Percentiles rank a stretch among this genome's conserved stretches.
Conservation (phyloP, 192 early-diverging fungal species). For the Podila horticola region DNA sequence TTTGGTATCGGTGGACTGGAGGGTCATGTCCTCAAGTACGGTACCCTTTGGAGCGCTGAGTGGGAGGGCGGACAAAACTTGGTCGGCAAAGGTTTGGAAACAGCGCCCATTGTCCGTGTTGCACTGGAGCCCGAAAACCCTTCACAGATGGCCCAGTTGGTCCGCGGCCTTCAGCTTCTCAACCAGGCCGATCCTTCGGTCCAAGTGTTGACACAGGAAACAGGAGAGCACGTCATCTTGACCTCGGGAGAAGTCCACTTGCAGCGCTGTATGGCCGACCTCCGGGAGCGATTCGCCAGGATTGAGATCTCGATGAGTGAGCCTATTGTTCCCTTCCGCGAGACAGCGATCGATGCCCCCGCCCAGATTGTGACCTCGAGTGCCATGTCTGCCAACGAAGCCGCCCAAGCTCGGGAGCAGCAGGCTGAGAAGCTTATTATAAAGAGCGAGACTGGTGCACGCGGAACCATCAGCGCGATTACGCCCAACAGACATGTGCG, state of each 20-base stretch:
- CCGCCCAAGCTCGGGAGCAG: constrained; percentile 30
- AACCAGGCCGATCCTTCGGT: constrained; percentile 97
- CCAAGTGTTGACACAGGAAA: constrained; percentile 90
- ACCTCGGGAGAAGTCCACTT: constrained; percentile 96
- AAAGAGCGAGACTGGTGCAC: constrained; percentile 57
- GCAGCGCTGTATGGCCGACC: constrained; percentile 90
- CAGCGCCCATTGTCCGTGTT: constrained; percentile 94
- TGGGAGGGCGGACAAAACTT: constrained; percentile 77
- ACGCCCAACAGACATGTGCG: constrained; percentile 70
- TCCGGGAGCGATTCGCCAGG: constrained; percentile 93
- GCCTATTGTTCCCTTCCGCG: constrained; percentile 97
- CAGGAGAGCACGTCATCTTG: constrained; percentile 96
- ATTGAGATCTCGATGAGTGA: constrained; percentile 94
- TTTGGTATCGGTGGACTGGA: constrained; percentile 93
- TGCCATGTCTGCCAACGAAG: constrained; percentile 35
- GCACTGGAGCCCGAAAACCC: constrained; percentile 95
- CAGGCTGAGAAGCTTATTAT: constrained; percentile 55
- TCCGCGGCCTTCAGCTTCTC: constrained; percentile 86
- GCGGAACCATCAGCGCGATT: constrained; percentile 68
- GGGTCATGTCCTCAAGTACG: constrained; percentile 94
- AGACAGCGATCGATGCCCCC: constrained; percentile 77
- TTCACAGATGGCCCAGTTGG: constrained; percentile 86
- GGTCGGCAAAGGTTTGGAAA: constrained; percentile 69
- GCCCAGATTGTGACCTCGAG: constrained; percentile 32
- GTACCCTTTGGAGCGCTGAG: constrained; percentile 82